Evolutionary conservation across 192 early-diverging fungal species (phyloP).

Genomic region (Obelidium mucronatum): DNA sequence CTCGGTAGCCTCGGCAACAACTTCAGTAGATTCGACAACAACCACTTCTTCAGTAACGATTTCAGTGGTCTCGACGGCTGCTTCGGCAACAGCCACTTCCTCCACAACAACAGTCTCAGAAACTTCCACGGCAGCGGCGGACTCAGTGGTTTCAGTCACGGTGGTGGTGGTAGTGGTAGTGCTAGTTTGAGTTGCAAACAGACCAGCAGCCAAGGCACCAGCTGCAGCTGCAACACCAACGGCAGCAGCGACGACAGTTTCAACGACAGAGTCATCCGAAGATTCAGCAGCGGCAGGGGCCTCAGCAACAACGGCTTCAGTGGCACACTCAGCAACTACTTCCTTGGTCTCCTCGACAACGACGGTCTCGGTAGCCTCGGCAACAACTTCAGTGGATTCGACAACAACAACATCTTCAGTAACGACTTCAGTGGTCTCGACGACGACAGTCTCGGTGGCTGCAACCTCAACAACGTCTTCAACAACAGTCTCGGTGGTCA

Average conservation of each 20-base stretch:
- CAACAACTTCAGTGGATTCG: not conserved
- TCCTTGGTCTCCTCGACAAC: not conserved
- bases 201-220: not conserved
- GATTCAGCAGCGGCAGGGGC: not conserved
- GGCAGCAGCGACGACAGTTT: no score
- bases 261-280: no score
- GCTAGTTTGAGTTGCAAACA: not conserved
- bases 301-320: not conserved
- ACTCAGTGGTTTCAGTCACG: not conserved
- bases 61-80: not conserved
- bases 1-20: slow-evolving; percentile 20
- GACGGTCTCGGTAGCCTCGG: not conserved
- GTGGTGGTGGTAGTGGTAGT: not conserved
- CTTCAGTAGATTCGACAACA: no score
- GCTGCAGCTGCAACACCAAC: not conserved
- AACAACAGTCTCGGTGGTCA: not conserved
- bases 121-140: not conserved
- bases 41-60: not conserved
- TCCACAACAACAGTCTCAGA: not conserved
- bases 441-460: not conserved
- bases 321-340: not conserved
- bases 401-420: not conserved
- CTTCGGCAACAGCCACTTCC: not conserved
- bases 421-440: not conserved
- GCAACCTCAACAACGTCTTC: not conserved